A percentile compares a stretch with the other conserved stretches of the same genome.
These are phyloP conservation scores for Anisodus tanguticus DNA, from an alignment of 257 asterid species.

Conservation along the genomic window DNA sequence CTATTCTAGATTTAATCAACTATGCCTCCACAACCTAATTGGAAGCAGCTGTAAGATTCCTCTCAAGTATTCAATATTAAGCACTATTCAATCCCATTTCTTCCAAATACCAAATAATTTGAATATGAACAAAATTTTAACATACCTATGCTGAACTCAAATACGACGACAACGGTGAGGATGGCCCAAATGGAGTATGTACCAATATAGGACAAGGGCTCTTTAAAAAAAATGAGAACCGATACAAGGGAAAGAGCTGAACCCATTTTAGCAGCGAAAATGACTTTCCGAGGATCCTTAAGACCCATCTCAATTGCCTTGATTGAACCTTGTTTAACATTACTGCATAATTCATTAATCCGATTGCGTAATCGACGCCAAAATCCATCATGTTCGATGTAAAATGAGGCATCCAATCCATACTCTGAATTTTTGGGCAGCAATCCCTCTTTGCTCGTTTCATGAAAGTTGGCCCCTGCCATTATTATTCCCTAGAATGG, in stretches of 20 bases:
- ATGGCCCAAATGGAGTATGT: constrained; percentile 72
- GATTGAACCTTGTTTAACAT: constrained; percentile 37
- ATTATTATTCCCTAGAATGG: neutral
- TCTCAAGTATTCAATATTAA: neutral
- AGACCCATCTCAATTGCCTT: constrained; percentile 58
- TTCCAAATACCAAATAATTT: neutral
- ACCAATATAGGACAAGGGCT: constrained; percentile 57
- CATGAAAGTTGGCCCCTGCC: constrained; percentile 30
- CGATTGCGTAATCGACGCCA: constrained; percentile 32
- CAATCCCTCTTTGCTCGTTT: constrained; percentile 34
- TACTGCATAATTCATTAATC: constrained; percentile 35
- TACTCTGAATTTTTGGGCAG: constrained; percentile 25
- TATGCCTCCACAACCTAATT: neutral
- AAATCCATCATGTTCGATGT: constrained; percentile 7
- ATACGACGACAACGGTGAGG: constrained; percentile 48
- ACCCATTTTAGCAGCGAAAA: constrained; percentile 70
- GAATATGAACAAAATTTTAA: neutral
- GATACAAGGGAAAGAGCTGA: constrained; percentile 64
- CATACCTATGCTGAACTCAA: constrained; percentile 44
- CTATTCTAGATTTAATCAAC: constrained; percentile 27
- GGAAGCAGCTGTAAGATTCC: neutral
- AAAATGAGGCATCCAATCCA: constrained; percentile 24
- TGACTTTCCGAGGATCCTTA: constrained; percentile 67
- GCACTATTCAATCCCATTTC: neutral
- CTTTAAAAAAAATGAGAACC: constrained; percentile 61